A percentile compares a stretch with the other conserved stretches of the same genome.
Evolutionary conservation across 2,329 filamentous ascomycete species (phyloP).

Genomic region (Blastomyces gilchristii): DNA sequence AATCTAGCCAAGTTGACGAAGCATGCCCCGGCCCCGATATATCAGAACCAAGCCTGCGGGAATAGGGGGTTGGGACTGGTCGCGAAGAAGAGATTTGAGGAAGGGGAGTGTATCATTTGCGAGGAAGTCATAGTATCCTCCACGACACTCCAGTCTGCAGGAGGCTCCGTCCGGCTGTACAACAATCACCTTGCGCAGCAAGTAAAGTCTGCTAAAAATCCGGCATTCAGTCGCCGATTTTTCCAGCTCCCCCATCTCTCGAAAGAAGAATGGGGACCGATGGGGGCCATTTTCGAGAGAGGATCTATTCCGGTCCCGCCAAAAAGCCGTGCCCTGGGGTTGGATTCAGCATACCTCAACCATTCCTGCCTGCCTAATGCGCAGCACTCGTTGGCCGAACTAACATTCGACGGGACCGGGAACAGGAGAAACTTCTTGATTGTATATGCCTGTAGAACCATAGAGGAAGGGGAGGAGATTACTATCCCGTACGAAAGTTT

Average conservation of each 20-base stretch:
- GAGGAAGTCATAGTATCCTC: constrained; percentile 11
- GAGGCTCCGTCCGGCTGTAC: constrained; percentile 4
- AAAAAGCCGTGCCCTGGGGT: not conserved
- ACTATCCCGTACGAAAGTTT: constrained; percentile 18
- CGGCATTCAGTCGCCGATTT: constrained; percentile 7
- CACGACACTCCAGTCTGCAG: constrained; percentile 1
- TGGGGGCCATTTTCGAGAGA: constrained; percentile 11
- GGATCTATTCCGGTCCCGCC: constrained; percentile 6
- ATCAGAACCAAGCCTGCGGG: not conserved
- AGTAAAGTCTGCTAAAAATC: constrained; percentile 1
- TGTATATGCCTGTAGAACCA: constrained; percentile 16
- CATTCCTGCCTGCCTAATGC: constrained; percentile 22
- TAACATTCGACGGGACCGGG: not conserved
- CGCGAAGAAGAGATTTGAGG: constrained; percentile 4
- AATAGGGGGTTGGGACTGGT: constrained; percentile 8
- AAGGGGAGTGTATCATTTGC: constrained; percentile 8
- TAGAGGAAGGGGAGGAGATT: constrained; percentile 21
- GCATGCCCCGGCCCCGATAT: not conserved
- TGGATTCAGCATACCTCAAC: constrained; percentile 16
- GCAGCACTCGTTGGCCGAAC: constrained; percentile 11
- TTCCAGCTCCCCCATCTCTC: constrained; percentile 4
- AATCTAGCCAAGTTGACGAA: not conserved
- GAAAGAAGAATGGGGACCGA: constrained; percentile 5
- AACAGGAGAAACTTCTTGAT: constrained; percentile 4
- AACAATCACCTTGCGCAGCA: constrained; percentile 7